Evolutionary conservation across 768 basidiomycete genomes (phyloP), one percentile per base, ranked within the genome.

Genomic region (Cantharellus cinnabarinus): DNA sequence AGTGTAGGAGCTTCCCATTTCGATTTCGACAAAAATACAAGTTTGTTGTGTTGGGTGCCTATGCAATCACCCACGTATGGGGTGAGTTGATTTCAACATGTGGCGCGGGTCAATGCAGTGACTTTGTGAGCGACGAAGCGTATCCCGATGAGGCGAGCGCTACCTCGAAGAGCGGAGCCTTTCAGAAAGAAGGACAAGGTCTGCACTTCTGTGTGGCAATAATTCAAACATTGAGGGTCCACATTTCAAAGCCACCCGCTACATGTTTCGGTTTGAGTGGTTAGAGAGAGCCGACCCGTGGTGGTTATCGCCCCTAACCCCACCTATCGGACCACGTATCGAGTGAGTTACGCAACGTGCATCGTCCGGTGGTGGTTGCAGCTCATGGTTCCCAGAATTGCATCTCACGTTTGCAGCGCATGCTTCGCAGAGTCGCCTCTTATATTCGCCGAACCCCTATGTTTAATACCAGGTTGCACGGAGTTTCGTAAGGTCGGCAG

Each of bases 61-160:
- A 88, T 67, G 76, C 76, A 58, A 83, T 90, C 60, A 73, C 76
- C 5, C 73, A 85, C 67, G 77, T 73, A 4, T 86, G 84, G 84
- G 79, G 82, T 83, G 59, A 62, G 77, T 70, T 4, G 10, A 48
- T 48, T 48, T 29, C 44, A 10, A 29, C 20, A 29, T 29, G 20
- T 29, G 20, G 20, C 20, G 20, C 20, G 20, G 20, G 20, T 29
- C 20, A 29, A 29, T 29, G 20, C 20, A 29, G 20, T 29, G 20
- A 29, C 20, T 29, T 29, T 29, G 20, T 29, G 20, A 29, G 20
- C 20, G 20, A 29, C 20, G 20, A 29, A 29, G 20, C 20, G 20
- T 29, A 29, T 29, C 20, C 20, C 20, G 20, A 29, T 29, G 20
- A 29, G 20, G 20, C 20, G 20, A 29, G 20, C 20, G 20, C 7